A percentile compares a stretch with the other conserved stretches of the same genome.
phyloP scores from a whole-genome alignment of 2,329 filamentous ascomycete genomes.

The Aspergillus quadrilineatus region DNA sequence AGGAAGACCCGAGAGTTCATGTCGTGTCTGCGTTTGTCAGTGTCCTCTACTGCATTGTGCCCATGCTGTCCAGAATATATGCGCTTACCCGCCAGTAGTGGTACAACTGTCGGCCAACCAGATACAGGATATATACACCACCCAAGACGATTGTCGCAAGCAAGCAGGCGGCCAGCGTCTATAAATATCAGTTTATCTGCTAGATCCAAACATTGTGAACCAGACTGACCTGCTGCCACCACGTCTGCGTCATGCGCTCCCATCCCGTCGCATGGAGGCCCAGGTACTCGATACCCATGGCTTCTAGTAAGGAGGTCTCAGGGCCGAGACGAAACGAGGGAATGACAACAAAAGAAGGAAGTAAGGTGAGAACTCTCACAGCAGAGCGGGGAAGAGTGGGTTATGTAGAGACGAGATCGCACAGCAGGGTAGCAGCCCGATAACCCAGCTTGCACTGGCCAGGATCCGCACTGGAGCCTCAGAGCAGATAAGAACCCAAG shows the following conservation, averaged over 20 bases:
- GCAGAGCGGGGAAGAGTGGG: neutral
- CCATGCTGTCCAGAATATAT: neutral
- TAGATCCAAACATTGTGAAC: neutral
- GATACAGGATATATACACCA: slow-evolving; percentile 12
- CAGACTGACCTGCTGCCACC: slow-evolving; percentile 17
- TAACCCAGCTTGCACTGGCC: neutral
- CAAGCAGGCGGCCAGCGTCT: slow-evolving; percentile 17
- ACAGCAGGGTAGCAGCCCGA: neutral
- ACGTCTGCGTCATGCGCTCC: slow-evolving; percentile 19
- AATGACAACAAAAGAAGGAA: neutral
- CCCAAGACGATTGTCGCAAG: slow-evolving; percentile 17
- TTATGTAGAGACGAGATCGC: slow-evolving; percentile 5
- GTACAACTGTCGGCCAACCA: slow-evolving; percentile 11
- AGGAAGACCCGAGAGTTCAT: slow-evolving; percentile 16
- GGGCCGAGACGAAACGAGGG: neutral
- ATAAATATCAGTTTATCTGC: neutral
- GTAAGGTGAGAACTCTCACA: neutral
- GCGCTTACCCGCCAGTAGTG: slow-evolving; percentile 14
- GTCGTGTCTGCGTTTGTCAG: slow-evolving; percentile 10
- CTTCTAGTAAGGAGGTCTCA: neutral
- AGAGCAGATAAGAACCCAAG: neutral
- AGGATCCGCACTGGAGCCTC: slow-evolving; percentile 3
- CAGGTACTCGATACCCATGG: slow-evolving; percentile 19
- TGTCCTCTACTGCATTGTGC: too few relatives aligned
- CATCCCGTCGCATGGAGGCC: slow-evolving; percentile 21